Conservation (phyloP, 2,329 filamentous ascomycete genomes). For the Lasiodiplodia sp. region DNA sequence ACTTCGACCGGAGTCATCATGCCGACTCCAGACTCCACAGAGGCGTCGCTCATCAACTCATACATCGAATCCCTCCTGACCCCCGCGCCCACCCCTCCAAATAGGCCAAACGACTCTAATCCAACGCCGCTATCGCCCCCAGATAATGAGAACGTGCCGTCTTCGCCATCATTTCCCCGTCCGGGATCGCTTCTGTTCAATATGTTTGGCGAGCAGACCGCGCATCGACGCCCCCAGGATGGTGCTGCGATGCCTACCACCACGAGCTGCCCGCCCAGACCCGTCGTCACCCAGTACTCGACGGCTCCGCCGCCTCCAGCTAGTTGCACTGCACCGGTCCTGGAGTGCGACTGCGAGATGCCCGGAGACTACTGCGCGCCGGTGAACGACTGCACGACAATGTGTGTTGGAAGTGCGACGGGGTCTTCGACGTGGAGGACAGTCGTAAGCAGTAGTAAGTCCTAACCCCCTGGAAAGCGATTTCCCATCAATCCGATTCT, state of each 20-base stretch:
- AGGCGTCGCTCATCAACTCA: conserved; percentile 4
- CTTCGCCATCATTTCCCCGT: too few relatives aligned
- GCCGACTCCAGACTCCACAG: conserved; percentile 7
- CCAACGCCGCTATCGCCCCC: background rate
- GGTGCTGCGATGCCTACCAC: background rate
- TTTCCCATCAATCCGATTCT: background rate
- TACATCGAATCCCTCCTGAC: conserved; percentile 30
- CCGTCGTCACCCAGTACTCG: background rate
- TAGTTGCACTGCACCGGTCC: conserved; percentile 13
- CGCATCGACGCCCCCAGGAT: background rate
- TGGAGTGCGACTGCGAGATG: conserved; percentile 17
- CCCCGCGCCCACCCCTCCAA: conserved; percentile 37
- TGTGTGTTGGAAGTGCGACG: conserved; percentile 15
- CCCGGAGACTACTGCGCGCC: conserved; percentile 10
- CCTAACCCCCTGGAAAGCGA: background rate
- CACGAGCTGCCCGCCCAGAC: conserved; percentile 12
- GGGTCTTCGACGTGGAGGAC: conserved; percentile 10
- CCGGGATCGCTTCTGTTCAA: background rate
- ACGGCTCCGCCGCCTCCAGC: conserved; percentile 8
- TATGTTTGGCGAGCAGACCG: background rate
- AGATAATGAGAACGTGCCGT: too few relatives aligned
- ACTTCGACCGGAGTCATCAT: conserved; percentile 18
- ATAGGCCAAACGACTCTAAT: conserved; percentile 41
- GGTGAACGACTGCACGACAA: conserved; percentile 33
- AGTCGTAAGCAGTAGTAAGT: conserved; percentile 30